Evolutionary conservation across 2,329 filamentous ascomycete species (phyloP).

Genomic region (Aspergillus niger): DNA sequence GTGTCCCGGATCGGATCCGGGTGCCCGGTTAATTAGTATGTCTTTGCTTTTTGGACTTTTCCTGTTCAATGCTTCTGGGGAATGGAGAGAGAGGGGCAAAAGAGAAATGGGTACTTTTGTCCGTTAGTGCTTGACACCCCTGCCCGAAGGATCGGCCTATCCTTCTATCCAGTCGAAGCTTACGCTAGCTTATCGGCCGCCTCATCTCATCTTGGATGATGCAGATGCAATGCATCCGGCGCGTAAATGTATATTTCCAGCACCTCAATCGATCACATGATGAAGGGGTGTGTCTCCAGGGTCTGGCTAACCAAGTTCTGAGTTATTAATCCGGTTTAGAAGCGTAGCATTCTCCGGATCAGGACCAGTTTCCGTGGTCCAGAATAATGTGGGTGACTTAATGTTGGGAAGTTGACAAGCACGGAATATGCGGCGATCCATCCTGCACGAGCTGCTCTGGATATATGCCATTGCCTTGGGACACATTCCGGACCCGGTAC

Average conservation of each 20-base stretch:
- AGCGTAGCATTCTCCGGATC: not conserved
- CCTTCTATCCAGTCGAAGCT: slow-evolving; percentile 12
- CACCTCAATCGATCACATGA: not conserved
- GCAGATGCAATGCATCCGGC: slow-evolving; percentile 3
- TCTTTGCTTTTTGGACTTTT: not conserved
- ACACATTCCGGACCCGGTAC: not conserved
- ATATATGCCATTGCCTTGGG: not conserved
- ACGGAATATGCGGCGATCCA: not conserved
- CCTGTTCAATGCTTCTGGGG: not conserved
- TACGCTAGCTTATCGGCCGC: slow-evolving; percentile 17
- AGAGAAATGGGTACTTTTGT: slow-evolving; percentile 12
- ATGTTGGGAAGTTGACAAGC: not conserved
- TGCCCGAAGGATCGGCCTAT: slow-evolving; percentile 12
- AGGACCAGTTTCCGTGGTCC: not conserved
- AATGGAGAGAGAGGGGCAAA: too few relatives aligned
- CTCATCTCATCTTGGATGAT: slow-evolving; percentile 10
- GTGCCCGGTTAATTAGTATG: not conserved
- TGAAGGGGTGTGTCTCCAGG: not conserved
- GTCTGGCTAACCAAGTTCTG: not conserved
- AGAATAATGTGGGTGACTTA: not conserved
- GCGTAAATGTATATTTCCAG: not conserved
- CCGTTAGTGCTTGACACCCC: not conserved
- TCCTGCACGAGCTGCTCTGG: slow-evolving; percentile 1
- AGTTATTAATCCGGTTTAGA: not conserved
- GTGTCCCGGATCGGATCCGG: not conserved